A percentile compares a stretch with the other conserved stretches of the same genome.
Evolutionary conservation across 2,329 filamentous ascomycete species (phyloP).

Genomic region (Penicillium sp.): DNA sequence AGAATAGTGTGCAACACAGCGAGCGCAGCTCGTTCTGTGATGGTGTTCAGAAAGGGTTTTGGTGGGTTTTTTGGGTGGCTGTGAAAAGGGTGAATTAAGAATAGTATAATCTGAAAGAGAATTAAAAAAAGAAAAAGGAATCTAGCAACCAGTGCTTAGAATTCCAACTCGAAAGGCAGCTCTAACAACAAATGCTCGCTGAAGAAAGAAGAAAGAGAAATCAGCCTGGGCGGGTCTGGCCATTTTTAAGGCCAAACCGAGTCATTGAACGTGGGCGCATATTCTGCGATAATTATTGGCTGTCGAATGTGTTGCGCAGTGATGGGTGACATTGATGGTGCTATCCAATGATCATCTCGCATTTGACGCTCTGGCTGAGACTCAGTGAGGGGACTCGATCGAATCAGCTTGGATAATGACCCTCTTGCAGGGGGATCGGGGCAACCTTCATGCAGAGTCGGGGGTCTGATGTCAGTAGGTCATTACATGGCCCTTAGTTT

Average conservation of each 20-base stretch:
- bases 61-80: conserved; percentile 12
- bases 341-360: conserved; percentile 10
- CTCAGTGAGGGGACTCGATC: conserved; percentile 1
- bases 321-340: neutral
- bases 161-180: conserved; percentile 43
- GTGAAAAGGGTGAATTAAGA: conserved; percentile 26
- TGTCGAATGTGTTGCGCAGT: neutral
- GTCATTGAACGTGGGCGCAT: conserved; percentile 5
- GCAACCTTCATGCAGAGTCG: conserved; percentile 1
- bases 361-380: conserved; percentile 20
- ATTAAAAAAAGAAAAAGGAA: conserved; percentile 51
- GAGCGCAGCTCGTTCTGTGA: conserved; percentile 36
- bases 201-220: conserved; percentile 48
- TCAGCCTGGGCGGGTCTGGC: conserved; percentile 21
- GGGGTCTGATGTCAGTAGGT: too few relatives aligned
- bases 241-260: conserved; percentile 21
- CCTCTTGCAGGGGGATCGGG: neutral
- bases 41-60: conserved; percentile 34
- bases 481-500: too few relatives aligned
- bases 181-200: conserved; percentile 55
- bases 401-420: conserved; percentile 1
- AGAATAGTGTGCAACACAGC: conserved; percentile 29
- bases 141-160: conserved; percentile 40
- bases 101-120: conserved; percentile 18
- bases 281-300: neutral